Percentiles rank a stretch among this genome's conserved stretches.
phyloP scores from a whole-genome alignment of 1,139 yeast genomes.

The Nematodospora anomalae region DNA sequence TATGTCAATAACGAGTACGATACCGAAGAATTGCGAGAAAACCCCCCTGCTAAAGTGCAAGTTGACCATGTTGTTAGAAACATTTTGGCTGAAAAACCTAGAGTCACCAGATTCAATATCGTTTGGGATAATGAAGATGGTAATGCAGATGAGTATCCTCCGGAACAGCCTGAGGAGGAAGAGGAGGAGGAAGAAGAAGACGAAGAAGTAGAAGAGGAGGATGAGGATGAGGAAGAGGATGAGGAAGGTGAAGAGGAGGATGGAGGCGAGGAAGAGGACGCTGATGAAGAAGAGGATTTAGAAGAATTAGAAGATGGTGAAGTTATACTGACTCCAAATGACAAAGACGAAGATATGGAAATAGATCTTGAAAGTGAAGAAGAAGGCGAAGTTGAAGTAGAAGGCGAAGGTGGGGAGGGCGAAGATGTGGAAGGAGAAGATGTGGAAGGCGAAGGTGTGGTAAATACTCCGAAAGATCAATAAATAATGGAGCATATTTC shows the following conservation, averaged over 20 bases:
- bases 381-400: conserved; percentile 49
- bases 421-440: conserved; percentile 53
- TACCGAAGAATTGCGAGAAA: conserved; percentile 85
- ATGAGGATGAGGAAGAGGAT: conserved; percentile 54
- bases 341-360: conserved; percentile 31
- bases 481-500: no score
- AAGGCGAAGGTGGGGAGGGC: conserved; percentile 49
- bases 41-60: conserved; percentile 92
- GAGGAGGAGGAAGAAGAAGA: conserved; percentile 56
- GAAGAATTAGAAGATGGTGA: conserved; percentile 48
- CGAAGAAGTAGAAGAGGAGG: conserved; percentile 60
- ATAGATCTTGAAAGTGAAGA: conserved; percentile 31
- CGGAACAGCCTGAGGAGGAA: conserved; percentile 49
- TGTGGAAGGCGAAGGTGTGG: conserved; percentile 50
- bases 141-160: conserved; percentile 68
- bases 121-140: conserved; percentile 84
- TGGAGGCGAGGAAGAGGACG: conserved; percentile 42
- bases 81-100: conserved; percentile 93
- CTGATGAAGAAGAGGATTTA: conserved; percentile 37
- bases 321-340: conserved; percentile 27
- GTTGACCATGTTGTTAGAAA: conserved; percentile 93
- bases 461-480: conserved; percentile 22
- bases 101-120: conserved; percentile 94
- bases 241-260: conserved; percentile 53
- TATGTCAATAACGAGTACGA: conserved; percentile 97